phyloP scores from a whole-genome alignment of 768 basidiomycete species.

The Boletus rufocinnamomeus region DNA sequence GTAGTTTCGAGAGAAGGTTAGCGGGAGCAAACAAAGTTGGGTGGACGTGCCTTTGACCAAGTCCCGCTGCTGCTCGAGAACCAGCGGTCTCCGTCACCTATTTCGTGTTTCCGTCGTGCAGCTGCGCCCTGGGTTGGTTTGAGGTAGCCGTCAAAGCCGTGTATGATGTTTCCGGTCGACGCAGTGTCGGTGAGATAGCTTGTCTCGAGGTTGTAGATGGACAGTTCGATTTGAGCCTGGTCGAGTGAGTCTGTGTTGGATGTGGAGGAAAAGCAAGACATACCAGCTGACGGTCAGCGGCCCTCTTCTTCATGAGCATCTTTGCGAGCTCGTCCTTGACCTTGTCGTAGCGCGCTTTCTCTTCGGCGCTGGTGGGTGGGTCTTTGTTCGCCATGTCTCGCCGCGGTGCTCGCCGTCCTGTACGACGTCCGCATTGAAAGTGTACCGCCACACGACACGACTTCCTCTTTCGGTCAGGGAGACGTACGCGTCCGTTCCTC shows the following conservation, averaged over 20 bases:
- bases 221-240: constrained; percentile 75
- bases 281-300: constrained; percentile 76
- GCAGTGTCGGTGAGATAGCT: constrained; percentile 78
- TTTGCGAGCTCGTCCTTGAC: constrained; percentile 74
- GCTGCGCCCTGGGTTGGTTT: constrained; percentile 62
- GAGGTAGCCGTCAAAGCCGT: constrained; percentile 84
- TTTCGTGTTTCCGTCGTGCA: constrained; percentile 67
- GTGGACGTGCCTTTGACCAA: constrained; percentile 59
- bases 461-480: constrained; percentile 30
- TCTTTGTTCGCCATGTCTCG: constrained; percentile 41
- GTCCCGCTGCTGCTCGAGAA: constrained; percentile 84
- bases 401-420: background rate
- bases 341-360: constrained; percentile 68
- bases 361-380: constrained; percentile 54
- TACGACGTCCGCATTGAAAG: background rate
- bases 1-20: constrained; percentile 9
- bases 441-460: constrained; percentile 7
- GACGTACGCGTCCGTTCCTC: constrained; percentile 29
- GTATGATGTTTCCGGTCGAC: constrained; percentile 84
- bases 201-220: constrained; percentile 78
- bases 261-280: constrained; percentile 21
- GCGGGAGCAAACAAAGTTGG: constrained; percentile 3
- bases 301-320: constrained; percentile 73
- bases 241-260: background rate
- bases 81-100: constrained; percentile 74